These are phyloP conservation scores for Eleusine coracana DNA, from an alignment of 176 grass and related monocot species.

Conservation along the genomic window DNA sequence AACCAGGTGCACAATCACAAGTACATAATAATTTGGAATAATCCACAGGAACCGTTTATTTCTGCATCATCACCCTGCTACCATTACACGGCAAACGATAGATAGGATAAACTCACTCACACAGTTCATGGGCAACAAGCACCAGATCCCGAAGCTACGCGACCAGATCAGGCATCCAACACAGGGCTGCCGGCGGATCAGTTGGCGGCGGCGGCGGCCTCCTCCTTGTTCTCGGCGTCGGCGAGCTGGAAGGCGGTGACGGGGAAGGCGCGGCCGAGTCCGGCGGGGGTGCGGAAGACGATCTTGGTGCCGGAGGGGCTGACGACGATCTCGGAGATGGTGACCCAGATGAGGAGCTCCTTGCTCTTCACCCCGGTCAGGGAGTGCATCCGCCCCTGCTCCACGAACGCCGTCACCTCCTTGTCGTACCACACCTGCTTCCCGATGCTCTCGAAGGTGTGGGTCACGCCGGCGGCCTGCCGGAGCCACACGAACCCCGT, in stretches of 20 bases:
- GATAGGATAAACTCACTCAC: background rate
- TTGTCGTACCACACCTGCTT: slow-evolving; percentile 68
- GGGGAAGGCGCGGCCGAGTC: slow-evolving; percentile 55
- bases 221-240: slow-evolving; percentile 3
- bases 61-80: background rate
- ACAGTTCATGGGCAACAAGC: background rate
- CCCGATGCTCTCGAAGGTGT: slow-evolving; percentile 67
- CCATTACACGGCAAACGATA: background rate
- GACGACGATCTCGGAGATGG: slow-evolving; percentile 65
- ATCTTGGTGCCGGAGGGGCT: slow-evolving; percentile 50
- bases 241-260: slow-evolving; percentile 61
- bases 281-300: slow-evolving; percentile 63
- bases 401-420: slow-evolving; percentile 63
- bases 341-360: slow-evolving; percentile 73
- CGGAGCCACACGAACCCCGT: slow-evolving; percentile 67
- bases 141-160: slow-evolving; percentile 6
- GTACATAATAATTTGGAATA: background rate
- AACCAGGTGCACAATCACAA: background rate
- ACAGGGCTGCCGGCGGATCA: slow-evolving; percentile 19
- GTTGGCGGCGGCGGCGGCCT: slow-evolving; percentile 19
- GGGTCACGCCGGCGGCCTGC: slow-evolving; percentile 49
- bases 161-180: background rate
- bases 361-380: slow-evolving; percentile 62
- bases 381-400: slow-evolving; percentile 52
- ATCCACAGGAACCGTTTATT: slow-evolving; percentile 17